Evolutionary conservation across 139 green algal genomes (phyloP).

Genomic region (Coccomyxa sp.): DNA sequence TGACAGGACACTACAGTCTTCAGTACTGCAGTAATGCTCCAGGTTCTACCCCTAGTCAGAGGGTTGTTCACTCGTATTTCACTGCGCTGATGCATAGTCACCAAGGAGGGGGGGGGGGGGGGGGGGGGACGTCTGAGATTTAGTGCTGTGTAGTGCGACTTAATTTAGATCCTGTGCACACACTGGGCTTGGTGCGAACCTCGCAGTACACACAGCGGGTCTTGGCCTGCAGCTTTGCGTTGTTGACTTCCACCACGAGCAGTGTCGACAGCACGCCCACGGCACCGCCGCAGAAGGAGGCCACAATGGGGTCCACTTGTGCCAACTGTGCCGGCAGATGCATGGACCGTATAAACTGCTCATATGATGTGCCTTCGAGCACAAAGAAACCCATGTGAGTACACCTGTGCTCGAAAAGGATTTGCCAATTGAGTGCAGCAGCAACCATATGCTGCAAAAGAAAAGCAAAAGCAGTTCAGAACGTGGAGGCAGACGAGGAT

Average conservation of each 20-base stretch:
- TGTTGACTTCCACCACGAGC: constrained; percentile 95
- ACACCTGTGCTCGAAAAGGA: too few relatives aligned
- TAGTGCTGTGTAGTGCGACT: too few relatives aligned
- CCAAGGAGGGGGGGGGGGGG: neutral
- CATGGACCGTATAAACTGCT: constrained; percentile 86
- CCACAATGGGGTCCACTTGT: constrained; percentile 96
- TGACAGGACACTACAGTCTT: too few relatives aligned
- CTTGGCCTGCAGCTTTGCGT: constrained; percentile 78
- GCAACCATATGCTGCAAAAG: too few relatives aligned
- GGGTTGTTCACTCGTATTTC: neutral
- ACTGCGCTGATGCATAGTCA: too few relatives aligned
- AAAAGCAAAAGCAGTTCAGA: too few relatives aligned
- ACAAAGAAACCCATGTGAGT: neutral
- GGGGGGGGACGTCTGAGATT: too few relatives aligned
- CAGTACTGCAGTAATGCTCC: too few relatives aligned
- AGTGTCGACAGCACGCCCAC: constrained; percentile 91
- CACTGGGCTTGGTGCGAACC: constrained; percentile 1
- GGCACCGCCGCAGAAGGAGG: constrained; percentile 93
- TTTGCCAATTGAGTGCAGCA: too few relatives aligned
- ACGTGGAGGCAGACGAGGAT: too few relatives aligned
- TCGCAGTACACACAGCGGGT: constrained; percentile 75
- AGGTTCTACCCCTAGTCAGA: neutral
- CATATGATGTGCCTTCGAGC: constrained; percentile 76
- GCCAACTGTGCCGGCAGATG: constrained; percentile 87
- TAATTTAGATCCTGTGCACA: too few relatives aligned